phyloP scores from a whole-genome alignment of 208 protist genomes.

The Trypanosomatidae sp. region DNA sequence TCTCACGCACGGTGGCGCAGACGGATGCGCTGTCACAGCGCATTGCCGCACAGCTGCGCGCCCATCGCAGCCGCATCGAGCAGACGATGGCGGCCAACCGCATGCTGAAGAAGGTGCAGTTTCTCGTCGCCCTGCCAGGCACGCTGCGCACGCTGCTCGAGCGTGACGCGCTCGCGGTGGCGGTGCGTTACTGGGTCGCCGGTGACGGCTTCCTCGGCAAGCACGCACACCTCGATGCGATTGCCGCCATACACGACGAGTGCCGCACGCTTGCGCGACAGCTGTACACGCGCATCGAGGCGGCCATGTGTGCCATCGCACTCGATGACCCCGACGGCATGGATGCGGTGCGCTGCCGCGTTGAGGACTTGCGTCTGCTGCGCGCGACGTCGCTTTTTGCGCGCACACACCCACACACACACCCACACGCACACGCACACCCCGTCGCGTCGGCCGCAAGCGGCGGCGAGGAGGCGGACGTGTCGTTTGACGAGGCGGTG shows the following conservation, averaged over 20 bases:
- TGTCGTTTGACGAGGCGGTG: no score
- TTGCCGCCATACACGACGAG: constrained; percentile 33
- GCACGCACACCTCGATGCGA: constrained; percentile 42
- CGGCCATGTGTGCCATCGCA: constrained; percentile 39
- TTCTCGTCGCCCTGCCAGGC: constrained; percentile 53
- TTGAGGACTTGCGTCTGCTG: constrained; percentile 71
- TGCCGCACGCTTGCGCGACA: constrained; percentile 32
- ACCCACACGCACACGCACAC: no score
- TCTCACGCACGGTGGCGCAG: constrained; percentile 53
- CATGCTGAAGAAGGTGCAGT: constrained; percentile 73
- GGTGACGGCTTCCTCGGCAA: constrained; percentile 60
- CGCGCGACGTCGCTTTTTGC: constrained; percentile 58
- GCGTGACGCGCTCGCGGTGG: constrained; percentile 25
- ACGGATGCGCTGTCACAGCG: constrained; percentile 44
- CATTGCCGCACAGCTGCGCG: not conserved
- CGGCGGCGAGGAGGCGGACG: no score
- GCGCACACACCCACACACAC: not conserved
- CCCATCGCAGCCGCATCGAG: constrained; percentile 56
- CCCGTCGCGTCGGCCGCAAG: no score
- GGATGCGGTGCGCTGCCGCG: constrained; percentile 45
- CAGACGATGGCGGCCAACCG: constrained; percentile 50
- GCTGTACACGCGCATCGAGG: constrained; percentile 52
- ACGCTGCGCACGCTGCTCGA: constrained; percentile 55
- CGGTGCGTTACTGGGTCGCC: constrained; percentile 68
- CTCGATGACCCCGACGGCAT: constrained; percentile 72